A percentile compares a stretch with the other conserved stretches of the same genome.
These are phyloP conservation scores for Ceratonia siliqua DNA, from an alignment of 306 rosid genomes.

Conservation along the genomic window DNA sequence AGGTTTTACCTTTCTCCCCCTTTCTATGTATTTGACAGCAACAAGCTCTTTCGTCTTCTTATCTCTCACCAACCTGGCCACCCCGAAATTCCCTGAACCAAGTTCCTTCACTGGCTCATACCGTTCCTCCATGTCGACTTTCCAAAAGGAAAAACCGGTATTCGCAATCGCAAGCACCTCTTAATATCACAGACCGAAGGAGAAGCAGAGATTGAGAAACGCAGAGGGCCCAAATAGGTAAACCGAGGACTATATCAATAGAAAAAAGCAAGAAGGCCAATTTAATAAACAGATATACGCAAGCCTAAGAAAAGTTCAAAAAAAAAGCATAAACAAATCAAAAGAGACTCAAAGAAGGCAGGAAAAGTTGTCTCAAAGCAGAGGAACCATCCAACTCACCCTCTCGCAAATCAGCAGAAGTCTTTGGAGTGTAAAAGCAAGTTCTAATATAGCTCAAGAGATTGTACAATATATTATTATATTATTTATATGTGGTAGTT, in stretches of 20 bases:
- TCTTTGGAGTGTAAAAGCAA: neutral
- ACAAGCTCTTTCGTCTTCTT: slow-evolving; percentile 77
- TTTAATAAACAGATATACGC: neutral
- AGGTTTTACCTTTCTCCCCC: slow-evolving; percentile 72
- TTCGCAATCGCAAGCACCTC: slow-evolving; percentile 4
- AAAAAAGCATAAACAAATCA: neutral
- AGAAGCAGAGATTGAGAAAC: neutral
- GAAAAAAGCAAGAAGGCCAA: neutral
- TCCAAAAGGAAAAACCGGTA: neutral
- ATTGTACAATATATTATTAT: neutral
- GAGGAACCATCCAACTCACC: slow-evolving; percentile 20
- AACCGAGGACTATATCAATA: neutral
- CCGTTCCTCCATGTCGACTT: slow-evolving; percentile 65
- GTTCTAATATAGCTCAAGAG: neutral
- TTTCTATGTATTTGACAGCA: slow-evolving; percentile 86
- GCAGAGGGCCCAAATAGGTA: neutral
- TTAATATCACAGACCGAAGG: neutral
- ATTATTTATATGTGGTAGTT: neutral
- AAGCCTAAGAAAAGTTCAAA: neutral
- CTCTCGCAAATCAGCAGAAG: neutral
- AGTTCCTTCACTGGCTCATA: slow-evolving; percentile 77
- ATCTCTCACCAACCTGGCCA: slow-evolving; percentile 81
- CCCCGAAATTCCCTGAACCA: slow-evolving; percentile 91
- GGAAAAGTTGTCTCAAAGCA: neutral
- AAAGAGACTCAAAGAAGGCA: neutral